Conservation (phyloP, 768 basidiomycete species). For the Lactarius hatsudake region DNA sequence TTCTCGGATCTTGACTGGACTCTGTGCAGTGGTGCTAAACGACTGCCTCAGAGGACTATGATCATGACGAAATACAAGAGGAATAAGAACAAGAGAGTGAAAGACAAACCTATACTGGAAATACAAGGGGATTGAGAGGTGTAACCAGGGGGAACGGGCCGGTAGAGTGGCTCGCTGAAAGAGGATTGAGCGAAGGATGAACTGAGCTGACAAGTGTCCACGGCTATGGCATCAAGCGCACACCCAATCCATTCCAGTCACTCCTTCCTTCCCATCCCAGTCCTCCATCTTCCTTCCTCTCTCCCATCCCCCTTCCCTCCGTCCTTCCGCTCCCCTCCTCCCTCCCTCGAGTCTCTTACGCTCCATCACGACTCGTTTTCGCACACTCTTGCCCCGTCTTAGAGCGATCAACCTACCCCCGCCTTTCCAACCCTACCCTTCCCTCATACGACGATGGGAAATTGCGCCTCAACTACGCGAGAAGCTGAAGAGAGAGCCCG, state of each 20-base stretch:
- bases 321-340: not conserved
- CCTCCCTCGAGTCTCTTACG: not conserved
- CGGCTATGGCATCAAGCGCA: not conserved
- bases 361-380: not conserved
- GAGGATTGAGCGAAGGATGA: not conserved
- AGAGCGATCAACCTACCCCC: not conserved
- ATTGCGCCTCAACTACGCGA: slow-evolving; percentile 55
- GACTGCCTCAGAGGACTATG: no score
- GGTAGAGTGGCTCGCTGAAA: not conserved
- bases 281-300: not conserved
- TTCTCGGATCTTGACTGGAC: not conserved
- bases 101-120: not conserved
- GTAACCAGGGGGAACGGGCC: not conserved
- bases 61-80: not conserved
- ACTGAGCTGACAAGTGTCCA: not conserved
- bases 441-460: slow-evolving; percentile 48
- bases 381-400: not conserved
- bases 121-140: not conserved
- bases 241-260: not conserved
- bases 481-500: slow-evolving; percentile 57
- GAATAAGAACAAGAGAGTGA: not conserved
- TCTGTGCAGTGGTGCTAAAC: no score
- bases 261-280: not conserved
- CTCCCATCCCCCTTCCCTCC: not conserved
- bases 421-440: not conserved